These are phyloP conservation scores for Hymenoscyphus fructigenus DNA, from an alignment of 2,329 filamentous ascomycete genomes.

Conservation along the genomic window DNA sequence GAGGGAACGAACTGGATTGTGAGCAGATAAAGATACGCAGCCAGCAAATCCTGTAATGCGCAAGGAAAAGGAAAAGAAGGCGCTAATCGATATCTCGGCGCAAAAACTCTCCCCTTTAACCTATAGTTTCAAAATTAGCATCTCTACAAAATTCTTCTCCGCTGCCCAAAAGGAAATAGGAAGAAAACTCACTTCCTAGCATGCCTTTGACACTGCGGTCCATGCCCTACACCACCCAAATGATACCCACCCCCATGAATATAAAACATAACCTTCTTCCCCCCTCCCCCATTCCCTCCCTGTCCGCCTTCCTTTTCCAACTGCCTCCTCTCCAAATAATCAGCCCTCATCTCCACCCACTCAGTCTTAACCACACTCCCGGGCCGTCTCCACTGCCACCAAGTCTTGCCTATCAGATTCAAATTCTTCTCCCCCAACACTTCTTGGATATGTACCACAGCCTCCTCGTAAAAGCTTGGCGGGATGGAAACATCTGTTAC, in stretches of 20 bases:
- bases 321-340: slow-evolving; percentile 69
- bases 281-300: slow-evolving; percentile 46
- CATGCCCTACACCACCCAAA: slow-evolving; percentile 88
- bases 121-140: slow-evolving; percentile 4
- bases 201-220: slow-evolving; percentile 91
- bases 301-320: background rate
- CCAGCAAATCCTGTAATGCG: slow-evolving; percentile 36
- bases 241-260: slow-evolving; percentile 89
- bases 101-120: slow-evolving; percentile 79
- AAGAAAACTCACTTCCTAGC: slow-evolving; percentile 63
- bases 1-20: slow-evolving; percentile 51
- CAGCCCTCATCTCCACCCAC: slow-evolving; percentile 89
- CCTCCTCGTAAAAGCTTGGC: slow-evolving; percentile 38
- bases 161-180: background rate
- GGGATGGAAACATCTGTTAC: slow-evolving; percentile 66
- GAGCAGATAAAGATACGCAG: slow-evolving; percentile 77
- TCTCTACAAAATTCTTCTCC: background rate
- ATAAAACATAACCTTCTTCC: slow-evolving; percentile 80
- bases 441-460: slow-evolving; percentile 48
- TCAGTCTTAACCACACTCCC: slow-evolving; percentile 69
- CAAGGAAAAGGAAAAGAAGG: slow-evolving; percentile 94
- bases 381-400: slow-evolving; percentile 82
- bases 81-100: slow-evolving; percentile 77
- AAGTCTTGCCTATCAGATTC: slow-evolving; percentile 74
- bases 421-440: slow-evolving; percentile 65